Base-by-base conservation (phyloP, 441 rosid genomes). In the Populus hybrid region DNA sequence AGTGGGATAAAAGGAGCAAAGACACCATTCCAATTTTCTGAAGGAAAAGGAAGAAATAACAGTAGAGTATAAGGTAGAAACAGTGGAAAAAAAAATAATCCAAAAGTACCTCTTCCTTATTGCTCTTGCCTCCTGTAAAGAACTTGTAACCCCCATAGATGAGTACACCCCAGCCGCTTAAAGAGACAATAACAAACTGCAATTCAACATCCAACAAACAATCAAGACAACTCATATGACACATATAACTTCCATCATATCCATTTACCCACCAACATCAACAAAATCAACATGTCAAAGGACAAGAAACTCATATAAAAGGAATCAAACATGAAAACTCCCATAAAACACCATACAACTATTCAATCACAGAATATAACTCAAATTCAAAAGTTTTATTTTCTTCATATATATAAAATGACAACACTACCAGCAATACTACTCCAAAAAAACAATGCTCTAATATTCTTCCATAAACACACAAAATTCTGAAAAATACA, bases 161-260 rank as follows among this genome's bases (percentile, higher is more conserved):
- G 24, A 88, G 83, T 68, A 88, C 75, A 71, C 93, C 98, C 98
- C 98, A 93, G 24, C 95, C 98, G 57, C 94, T 73, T 28, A 95
- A 85, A 64, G 99, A 95, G 78, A 90, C 91, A n/a, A 95, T 86
- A 69, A 93, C 97, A 82, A 93, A 95, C 97, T 93, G 92, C 87
- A 84, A 77, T 78, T 76, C 16, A 73, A 42, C 14, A 79, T 57
- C 24, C 69, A 78, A 40, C 67, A 35, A 72, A 66, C 32, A 67
- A 76, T 82, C 78, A 82, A 79, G 34, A 53, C n/a, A 69, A 16
- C 75, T 72, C 46, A 38, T 19, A 38, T 38, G 12, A 14, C 28
- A 40, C 19, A 40, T 16, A 74, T 18, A n/a, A 18, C 23, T 38
- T 66, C 77, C n/a, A 26, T 75, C 2, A 71, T 57, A 73, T 34